Base-by-base conservation (phyloP, 1,284 basidiomycete genomes). In the Athelia sp. region DNA sequence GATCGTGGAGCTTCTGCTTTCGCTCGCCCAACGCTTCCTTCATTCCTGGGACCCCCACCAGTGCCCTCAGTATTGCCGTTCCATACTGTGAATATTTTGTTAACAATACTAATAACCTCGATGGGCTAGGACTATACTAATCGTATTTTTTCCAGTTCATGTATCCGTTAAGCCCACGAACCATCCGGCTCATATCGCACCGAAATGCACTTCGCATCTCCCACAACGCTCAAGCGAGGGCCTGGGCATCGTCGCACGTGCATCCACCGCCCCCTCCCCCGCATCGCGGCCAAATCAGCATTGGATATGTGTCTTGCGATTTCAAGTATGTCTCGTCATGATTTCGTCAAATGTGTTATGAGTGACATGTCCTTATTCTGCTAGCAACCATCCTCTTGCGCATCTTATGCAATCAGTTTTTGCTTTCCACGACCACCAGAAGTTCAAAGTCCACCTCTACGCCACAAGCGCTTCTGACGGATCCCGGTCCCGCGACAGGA, bases 371-470 rank as follows among this genome's bases (percentile, higher is more conserved):
- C 22, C 26, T 3, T 29, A 21, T 23, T 29, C 15, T 29, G 26
- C 26, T 50, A 76, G 74, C 53, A 79, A 84, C 52, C 82, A 84
- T 54, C 82, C 81, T 9, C 67, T 84, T 21, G 74, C 80, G 14
- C 81, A 84, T 55, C 66, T 83, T 45, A 82, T 82, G 78, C 78
- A 79, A 58, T 79, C 75, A 6, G 77, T 79, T 23, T 84, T 84
- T 56, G 63, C 69, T 10, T 67, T 81, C 48, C 81, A 84, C 56
- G 67, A 81, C 56, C 62, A 56, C 17, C 53, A 61, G 29, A 62
- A 61, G 9, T 81, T 83, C 62, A 70, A 71, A 34, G 62, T 83
- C 3, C 75, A 68, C 54, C 67, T 77, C 32, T 84, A 84, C 56
- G 79, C 81, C 6, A 81, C 78, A 10, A 79, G 72, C 43, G 61